Evolutionary conservation across 768 basidiomycete genomes (phyloP), one percentile per base, ranked within the genome.

Genomic region (Artomyces pyxidatus): DNA sequence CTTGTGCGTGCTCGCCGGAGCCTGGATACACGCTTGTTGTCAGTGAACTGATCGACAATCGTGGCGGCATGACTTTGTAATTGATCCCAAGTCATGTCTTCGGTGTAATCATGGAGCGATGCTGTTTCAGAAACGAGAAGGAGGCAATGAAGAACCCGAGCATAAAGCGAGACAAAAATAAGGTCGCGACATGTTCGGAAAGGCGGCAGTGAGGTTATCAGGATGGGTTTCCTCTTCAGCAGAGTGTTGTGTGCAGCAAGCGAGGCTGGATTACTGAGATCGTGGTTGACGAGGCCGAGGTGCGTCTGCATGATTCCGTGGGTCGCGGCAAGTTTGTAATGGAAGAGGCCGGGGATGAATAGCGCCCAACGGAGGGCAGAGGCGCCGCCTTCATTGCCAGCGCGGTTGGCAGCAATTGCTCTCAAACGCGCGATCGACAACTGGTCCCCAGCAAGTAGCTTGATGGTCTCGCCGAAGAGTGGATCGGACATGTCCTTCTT

Each of bases 341-440:
- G 71, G 53, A 71, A 71, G 1, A 71, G 57, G 0, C 70, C 70
- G 1, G 65, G 64, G 14, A 63, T 52, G 55, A 57, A 63, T 0
- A 56, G 57, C 3, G 39, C 56, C 51, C 63, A 57, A 0, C 58
- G 51, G 37, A 63, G 65, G 0, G 61, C 58, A 1, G 50, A 21
- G 19, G 52, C 53, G 0, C 61, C 63, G 12, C 29, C 39, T 39
- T 69, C 64, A 22, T 70, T 63, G 11, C 67, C 66, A 3, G 62
- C 62, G 0, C 67, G 64, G 17, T 65, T 61, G 40, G 42, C 54
- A 23, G 56, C 53, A 1, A 70, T 21, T 1, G 68, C 48, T 0
- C 67, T 65, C 1, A 68, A 51, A 0, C 66, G 64, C 1, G 67
- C 61, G 25, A 70, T 52, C 0, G 70, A 64, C 0, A 73, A 59